phyloP scores from a whole-genome alignment of 768 basidiomycete genomes.

The Mycena galopus region DNA sequence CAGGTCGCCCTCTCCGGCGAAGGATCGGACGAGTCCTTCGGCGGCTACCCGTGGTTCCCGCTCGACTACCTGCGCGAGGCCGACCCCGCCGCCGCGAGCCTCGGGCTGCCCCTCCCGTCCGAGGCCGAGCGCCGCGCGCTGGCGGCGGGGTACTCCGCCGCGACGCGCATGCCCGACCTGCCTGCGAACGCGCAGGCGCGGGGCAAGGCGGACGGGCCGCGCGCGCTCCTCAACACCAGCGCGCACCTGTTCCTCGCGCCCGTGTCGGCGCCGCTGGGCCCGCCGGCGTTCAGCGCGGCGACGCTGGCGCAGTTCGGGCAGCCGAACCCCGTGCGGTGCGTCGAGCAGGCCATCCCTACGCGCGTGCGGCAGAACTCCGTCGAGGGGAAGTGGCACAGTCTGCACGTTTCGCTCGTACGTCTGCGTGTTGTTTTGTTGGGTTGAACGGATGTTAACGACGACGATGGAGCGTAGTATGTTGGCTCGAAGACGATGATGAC shows the following conservation, averaged over 20 bases:
- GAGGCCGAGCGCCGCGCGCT: not conserved
- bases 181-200: not conserved
- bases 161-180: conserved; percentile 9
- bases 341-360: not conserved
- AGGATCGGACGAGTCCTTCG: not conserved
- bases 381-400: not conserved
- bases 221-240: no score
- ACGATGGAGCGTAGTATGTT: conserved; percentile 5
- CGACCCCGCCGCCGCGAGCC: not conserved
- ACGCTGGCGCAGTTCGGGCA: not conserved
- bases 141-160: not conserved
- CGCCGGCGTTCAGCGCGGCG: not conserved
- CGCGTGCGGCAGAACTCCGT: not conserved
- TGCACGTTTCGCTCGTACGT: not conserved
- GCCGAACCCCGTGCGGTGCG: no score
- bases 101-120: not conserved
- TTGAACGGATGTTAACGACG: not conserved
- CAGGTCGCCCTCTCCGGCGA: not conserved
- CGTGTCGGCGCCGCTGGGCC: not conserved
- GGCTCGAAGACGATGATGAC: conserved; percentile 10
- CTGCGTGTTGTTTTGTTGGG: not conserved
- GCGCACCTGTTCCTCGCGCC: not conserved
- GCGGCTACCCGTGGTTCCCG: no score
- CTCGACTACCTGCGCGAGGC: not conserved
- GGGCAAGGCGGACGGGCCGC: not conserved